Conservation (phyloP, 306 rosid species). For the Quercus dentata region DNA sequence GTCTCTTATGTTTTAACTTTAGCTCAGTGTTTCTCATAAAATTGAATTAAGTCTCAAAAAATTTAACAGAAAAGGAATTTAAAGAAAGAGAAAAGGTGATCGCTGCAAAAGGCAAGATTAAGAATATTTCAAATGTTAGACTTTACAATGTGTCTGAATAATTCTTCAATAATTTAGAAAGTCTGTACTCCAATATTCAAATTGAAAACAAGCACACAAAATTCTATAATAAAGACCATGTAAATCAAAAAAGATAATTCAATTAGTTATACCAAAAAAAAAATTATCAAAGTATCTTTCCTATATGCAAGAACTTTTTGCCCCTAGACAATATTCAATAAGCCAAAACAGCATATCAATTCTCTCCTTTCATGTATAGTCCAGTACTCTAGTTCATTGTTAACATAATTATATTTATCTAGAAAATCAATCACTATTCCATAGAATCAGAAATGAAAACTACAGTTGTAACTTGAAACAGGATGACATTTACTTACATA, state of each 20-base stretch:
- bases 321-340: background rate
- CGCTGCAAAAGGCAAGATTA: background rate
- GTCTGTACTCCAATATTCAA: background rate
- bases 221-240: background rate
- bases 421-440: background rate
- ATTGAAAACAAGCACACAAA: background rate
- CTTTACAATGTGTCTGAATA: background rate
- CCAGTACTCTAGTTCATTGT: background rate
- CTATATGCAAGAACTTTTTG: background rate
- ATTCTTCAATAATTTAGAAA: background rate
- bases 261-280: background rate
- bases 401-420: background rate
- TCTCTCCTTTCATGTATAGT: background rate
- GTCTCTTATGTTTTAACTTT: background rate
- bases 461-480: constrained; percentile 13
- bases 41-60: background rate
- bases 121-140: background rate
- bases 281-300: background rate
- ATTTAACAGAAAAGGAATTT: background rate
- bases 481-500: constrained; percentile 48
- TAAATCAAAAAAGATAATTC: background rate
- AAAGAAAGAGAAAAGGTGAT: constrained; percentile 8
- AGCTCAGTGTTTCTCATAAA: background rate
- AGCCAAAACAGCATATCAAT: background rate
- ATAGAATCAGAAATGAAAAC: constrained; percentile 4